Evolutionary conservation across 176 grass and related monocot species (phyloP), one percentile per base, ranked within the genome.

Genomic region (Rhynchospora pubera): DNA sequence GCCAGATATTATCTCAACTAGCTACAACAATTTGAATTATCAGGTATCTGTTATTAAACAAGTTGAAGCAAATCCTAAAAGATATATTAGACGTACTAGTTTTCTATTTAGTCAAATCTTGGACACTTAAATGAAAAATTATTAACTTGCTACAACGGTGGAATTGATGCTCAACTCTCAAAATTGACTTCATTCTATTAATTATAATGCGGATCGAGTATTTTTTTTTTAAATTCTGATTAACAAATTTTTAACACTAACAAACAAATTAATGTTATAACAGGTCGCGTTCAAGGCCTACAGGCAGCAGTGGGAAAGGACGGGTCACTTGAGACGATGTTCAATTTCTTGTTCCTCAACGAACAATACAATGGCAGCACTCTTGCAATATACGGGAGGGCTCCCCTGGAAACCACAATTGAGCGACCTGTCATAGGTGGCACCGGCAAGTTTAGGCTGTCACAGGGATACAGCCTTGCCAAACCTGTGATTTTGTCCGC

Each of bases 341-440:
- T 75, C 12, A 75, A 84, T 23, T 77, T 84, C 0, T 32, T 84
- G 34, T 84, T 84, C 83, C 77, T 69, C 4, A 32, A 44, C 4
- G 69, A 55, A 8, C 26, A 51, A 53, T 75, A 52, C 13, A 75
- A 55, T 3, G 71, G 71, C 11, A 75, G 71, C 71, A 28, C 77
- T 16, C 78, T 86, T 0, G 62, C 84, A 4, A 45, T 81, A 46
- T 39, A 30, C 6, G 84, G 84, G 6, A 30, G 50, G 21, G 22
- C 44, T 28, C 18, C 53, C 14, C 13, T 22, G 32, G 28, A 9
- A 5, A 42, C 13, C 13, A 13, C 21, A 2, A 24, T 57, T 3
- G 84, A 86, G 6, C 84, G 77, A 10, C 8, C 77, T 1, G 39
- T 86, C 78, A 45, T 81, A 77, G 84, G 84, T 2, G 84, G 84